Base-by-base conservation (phyloP, 306 rosid genomes). In the Quercus gilva region DNA sequence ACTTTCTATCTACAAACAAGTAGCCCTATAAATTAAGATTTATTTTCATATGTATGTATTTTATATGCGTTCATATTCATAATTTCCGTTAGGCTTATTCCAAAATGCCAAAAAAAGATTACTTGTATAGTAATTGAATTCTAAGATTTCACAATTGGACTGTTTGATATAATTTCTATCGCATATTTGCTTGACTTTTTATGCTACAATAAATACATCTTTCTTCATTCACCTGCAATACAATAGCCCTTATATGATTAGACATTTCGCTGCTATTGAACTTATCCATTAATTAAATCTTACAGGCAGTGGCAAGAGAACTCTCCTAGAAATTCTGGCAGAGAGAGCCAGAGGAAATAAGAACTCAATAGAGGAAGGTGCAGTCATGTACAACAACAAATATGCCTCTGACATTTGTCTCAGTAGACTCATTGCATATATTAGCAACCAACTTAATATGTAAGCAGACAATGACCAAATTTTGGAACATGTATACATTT, bases 261-360 rank as follows among this genome's bases (percentile, higher is more conserved):
- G 31, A 23, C 65, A 59, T 59, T 23, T 5, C 4, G 23, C 25
- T 25, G 31, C 6, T 10, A 59, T 0, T 9, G 15, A 59, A 59
- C 11, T 23, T 21, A 25, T 59, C 6, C 18, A 25, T 11, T 60
- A 12, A 25, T 60, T 23, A 60, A 11, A 25, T 60, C 67, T 26
- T 72, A 26, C 25, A 72, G 76, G 76, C 29, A 52, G 76, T 2
- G 76, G 63, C 19, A 72, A 72, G 15, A 72, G 76, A n/a, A 72
- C 41, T 72, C 63, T 72, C 21, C 76, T 26, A 25, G 45, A 52
- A 72, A 72, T 72, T 72, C 43, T 72, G 17, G 76, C 61, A 52
- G 76, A 63, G 15, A 72, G 63, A 72, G 61, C 33, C 6, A 72
- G 52, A 6, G 59, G n/a, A 72, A 72, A 52, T 52, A 72, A 12